phyloP scores from a whole-genome alignment of 2,329 filamentous ascomycete species.

The Penicillium corylophilum region DNA sequence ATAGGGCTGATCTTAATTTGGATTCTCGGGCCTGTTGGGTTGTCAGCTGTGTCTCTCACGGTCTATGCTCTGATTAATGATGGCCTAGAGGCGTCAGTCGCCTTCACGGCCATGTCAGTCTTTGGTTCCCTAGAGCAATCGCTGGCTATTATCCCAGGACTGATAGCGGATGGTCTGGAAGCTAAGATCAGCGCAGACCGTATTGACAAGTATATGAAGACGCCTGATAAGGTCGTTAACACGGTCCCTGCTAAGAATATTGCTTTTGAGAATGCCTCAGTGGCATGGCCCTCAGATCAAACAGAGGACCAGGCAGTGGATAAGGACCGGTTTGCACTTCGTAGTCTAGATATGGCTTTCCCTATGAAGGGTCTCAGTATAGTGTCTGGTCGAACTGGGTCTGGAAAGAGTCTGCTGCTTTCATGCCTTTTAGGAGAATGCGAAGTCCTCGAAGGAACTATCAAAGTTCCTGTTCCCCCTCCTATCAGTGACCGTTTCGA shows the following conservation, averaged over 20 bases:
- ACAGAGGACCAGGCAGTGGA: constrained; percentile 52
- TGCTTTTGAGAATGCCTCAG: constrained; percentile 64
- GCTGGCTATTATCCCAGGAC: constrained; percentile 67
- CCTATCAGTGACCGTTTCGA: background rate
- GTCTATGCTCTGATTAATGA: constrained; percentile 64
- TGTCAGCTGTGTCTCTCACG: constrained; percentile 68
- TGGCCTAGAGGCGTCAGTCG: constrained; percentile 65
- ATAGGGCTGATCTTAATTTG: constrained; percentile 63
- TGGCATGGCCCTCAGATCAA: constrained; percentile 69
- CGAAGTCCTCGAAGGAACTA: constrained; percentile 62
- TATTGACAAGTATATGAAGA: constrained; percentile 66
- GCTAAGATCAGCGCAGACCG: constrained; percentile 66
- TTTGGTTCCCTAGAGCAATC: constrained; percentile 69
- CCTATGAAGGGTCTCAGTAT: constrained; percentile 68
- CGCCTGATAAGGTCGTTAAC: constrained; percentile 61
- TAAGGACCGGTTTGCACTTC: background rate
- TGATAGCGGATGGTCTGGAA: constrained; percentile 66
- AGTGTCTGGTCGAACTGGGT: constrained; percentile 72
- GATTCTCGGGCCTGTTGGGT: constrained; percentile 68
- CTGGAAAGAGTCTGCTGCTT: constrained; percentile 72
- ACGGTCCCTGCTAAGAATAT: constrained; percentile 59
- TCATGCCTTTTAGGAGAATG: constrained; percentile 71
- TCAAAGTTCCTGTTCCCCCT: constrained; percentile 46
- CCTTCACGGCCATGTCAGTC: constrained; percentile 72
- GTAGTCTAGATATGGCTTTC: constrained; percentile 63